Conservation (phyloP, 2,329 filamentous ascomycete genomes). For the Aspergillus udagawae region DNA sequence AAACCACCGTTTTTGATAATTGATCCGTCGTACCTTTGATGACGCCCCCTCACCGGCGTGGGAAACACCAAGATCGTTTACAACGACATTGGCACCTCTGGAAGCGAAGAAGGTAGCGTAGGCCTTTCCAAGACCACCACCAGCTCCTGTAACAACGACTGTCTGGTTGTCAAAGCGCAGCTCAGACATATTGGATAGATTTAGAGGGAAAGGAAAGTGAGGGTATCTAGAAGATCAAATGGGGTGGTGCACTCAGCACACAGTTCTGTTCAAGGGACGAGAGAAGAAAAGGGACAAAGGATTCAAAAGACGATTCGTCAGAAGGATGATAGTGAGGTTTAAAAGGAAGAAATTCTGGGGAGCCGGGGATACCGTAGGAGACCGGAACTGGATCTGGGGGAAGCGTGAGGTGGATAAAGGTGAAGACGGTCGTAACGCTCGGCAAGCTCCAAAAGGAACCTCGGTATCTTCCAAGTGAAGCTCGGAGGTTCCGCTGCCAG, state of each 20-base stretch:
- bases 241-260: not conserved
- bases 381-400: conserved; percentile 14
- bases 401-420: conserved; percentile 4
- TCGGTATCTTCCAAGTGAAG: conserved; percentile 28
- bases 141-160: conserved; percentile 82
- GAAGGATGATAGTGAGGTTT: conserved; percentile 5
- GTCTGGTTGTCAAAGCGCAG: conserved; percentile 85
- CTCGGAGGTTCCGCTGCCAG: conserved; percentile 16
- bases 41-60: conserved; percentile 90
- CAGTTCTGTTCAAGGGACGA: not conserved
- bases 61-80: conserved; percentile 91
- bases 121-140: conserved; percentile 74
- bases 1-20: conserved; percentile 50
- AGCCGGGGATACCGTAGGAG: conserved; percentile 17
- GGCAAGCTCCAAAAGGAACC: conserved; percentile 28
- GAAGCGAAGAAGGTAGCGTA: conserved; percentile 88
- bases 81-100: conserved; percentile 88
- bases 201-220: conserved; percentile 10
- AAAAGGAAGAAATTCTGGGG: conserved; percentile 20
- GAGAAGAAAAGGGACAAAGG: conserved; percentile 2
- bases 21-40: conserved; percentile 60
- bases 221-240: conserved; percentile 4
- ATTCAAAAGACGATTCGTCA: not conserved
- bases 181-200: conserved; percentile 54
- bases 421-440: conserved; percentile 21